phyloP scores from a whole-genome alignment of 768 basidiomycete genomes.

The Collybia sordida region DNA sequence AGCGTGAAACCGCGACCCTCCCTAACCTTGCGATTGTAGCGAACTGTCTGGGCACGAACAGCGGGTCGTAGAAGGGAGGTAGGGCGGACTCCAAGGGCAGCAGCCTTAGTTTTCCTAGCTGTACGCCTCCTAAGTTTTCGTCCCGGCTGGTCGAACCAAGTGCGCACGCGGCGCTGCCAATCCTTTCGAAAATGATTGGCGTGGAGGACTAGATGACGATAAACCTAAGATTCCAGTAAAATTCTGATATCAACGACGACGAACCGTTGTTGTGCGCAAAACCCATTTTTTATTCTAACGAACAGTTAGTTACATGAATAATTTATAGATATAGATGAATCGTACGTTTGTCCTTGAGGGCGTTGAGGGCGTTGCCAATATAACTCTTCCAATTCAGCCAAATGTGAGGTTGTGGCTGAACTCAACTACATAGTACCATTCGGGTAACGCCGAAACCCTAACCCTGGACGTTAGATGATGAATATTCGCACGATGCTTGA shows the following conservation, averaged over 20 bases:
- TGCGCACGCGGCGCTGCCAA: slow-evolving; percentile 95
- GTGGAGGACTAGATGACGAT: slow-evolving; percentile 66
- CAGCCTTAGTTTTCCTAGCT: slow-evolving; percentile 89
- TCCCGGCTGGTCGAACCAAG: slow-evolving; percentile 99
- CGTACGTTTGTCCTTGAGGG: slow-evolving; percentile 50
- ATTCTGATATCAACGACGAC: slow-evolving; percentile 18
- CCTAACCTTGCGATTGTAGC: slow-evolving; percentile 97
- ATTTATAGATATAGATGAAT: slow-evolving; percentile 14
- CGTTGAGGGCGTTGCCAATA: slow-evolving; percentile 37
- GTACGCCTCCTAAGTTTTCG: slow-evolving; percentile 94
- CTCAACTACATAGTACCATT: slow-evolving; percentile 34
- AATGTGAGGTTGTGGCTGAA: slow-evolving; percentile 38
- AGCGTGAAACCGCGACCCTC: slow-evolving; percentile 97
- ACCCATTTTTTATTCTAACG: slow-evolving; percentile 61
- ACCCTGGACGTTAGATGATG: too few relatives aligned
- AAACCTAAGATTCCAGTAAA: not conserved
- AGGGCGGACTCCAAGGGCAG: slow-evolving; percentile 88
- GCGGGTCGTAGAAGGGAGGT: slow-evolving; percentile 92
- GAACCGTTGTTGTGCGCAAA: slow-evolving; percentile 79
- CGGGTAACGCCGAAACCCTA: slow-evolving; percentile 39
- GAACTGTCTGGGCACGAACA: slow-evolving; percentile 93
- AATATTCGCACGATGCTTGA: too few relatives aligned
- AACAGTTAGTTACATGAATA: slow-evolving; percentile 8
- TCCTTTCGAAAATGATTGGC: slow-evolving; percentile 98
- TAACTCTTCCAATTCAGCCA: slow-evolving; percentile 22